Percentiles rank a stretch among this genome's conserved stretches.
Evolutionary conservation across 164 flowering plant species (phyloP).

Genomic region (Saururus chinensis): DNA sequence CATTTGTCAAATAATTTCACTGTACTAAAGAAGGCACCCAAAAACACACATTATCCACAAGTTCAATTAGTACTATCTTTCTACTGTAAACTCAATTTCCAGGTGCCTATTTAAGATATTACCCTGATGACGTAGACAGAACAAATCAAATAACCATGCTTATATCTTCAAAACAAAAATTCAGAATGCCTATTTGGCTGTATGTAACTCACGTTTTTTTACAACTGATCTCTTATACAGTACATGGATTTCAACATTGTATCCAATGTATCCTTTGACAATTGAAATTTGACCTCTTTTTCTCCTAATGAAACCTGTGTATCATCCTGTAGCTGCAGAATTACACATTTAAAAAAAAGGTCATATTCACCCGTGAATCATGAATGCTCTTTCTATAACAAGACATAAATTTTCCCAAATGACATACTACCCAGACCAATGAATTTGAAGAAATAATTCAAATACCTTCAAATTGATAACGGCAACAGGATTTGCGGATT

Average conservation of each 20-base stretch:
- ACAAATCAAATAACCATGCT: too few species aligned
- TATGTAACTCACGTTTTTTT: conserved; percentile 16
- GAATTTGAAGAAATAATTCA: not conserved
- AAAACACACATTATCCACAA: too few species aligned
- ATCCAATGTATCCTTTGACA: conserved; percentile 44
- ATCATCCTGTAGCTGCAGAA: conserved; percentile 48
- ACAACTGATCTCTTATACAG: conserved; percentile 42
- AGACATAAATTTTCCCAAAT: too few species aligned
- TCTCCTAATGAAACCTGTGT: conserved; percentile 29
- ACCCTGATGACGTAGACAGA: too few species aligned
- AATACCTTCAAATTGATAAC: conserved; percentile 50
- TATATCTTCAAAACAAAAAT: too few species aligned
- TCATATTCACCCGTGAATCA: not conserved
- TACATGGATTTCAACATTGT: conserved; percentile 57
- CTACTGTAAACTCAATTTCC: too few species aligned
- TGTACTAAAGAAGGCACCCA: too few species aligned
- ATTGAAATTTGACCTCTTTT: conserved; percentile 48
- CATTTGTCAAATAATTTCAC: too few species aligned
- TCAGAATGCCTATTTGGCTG: too few species aligned
- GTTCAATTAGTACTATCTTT: too few species aligned
- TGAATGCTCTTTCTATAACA: not conserved
- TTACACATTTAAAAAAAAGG: not conserved
- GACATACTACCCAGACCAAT: not conserved
- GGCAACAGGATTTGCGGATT: conserved; percentile 28
- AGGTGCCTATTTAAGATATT: too few species aligned